Base-by-base conservation (phyloP, 2,329 filamentous ascomycete species). In the Arthrocladium fulminans region DNA sequence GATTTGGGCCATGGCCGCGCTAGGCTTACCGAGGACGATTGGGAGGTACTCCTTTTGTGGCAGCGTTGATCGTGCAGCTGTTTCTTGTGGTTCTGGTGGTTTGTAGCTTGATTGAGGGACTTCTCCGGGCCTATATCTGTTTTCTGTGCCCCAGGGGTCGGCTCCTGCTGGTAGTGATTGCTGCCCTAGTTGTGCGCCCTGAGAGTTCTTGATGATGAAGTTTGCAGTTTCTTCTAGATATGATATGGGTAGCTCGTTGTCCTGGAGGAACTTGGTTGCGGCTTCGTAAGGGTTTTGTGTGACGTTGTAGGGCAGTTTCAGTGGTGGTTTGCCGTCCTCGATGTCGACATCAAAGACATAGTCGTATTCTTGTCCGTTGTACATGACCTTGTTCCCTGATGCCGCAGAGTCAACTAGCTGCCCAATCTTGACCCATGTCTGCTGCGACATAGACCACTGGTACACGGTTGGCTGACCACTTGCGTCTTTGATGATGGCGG, bases 331-430 rank as follows among this genome's bases (percentile, higher is more conserved):
- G 45, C 88, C 90, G 60, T 96, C 90, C 63, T 95, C 87, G 53
- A 96, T 94, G 59, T 95, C 89, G 22, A 96, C 89, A 61, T 96
- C 89, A 57, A 97, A 97, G 7, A 98, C 89, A 60, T 84, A 96
- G 63, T 98, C 92, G 64, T 94, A 98, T 52, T 90, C 86, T 62
- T 94, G 80, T 25, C 90, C 90, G 1, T 86, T 73, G 62, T 90
- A 84, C 50, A 82, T 75, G 6, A 80, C 79, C 67, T 89, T 88
- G 50, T 80, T 80, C 55, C 81, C 87, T 62, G 88, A 94, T 30
- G 84, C 88, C 3, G 84, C 86, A 2, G 88, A 80, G 58, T 94
- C 88, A 9, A 97, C 92, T 0, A 98, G 89, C 0, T 88, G 94
- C n/a, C 92, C 92, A 7, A 97, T 84, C 53, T 84, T 84, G 49